Evolutionary conservation across 208 protist species (phyloP), one percentile per base, ranked within the genome.

Genomic region (Acanthamoeba polyphaga): DNA sequence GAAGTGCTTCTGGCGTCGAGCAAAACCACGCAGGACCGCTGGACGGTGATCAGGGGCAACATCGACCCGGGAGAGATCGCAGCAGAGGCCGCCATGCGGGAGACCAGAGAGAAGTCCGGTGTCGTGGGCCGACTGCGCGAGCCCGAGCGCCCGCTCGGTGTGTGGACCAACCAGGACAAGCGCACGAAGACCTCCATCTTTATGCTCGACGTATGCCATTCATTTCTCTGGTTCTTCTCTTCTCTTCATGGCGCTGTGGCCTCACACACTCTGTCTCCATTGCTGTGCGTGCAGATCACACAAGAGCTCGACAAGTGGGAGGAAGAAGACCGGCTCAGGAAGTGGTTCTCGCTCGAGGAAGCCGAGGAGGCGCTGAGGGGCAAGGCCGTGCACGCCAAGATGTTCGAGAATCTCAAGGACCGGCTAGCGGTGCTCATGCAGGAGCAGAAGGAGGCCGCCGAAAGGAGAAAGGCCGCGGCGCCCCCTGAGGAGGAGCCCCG

Each of bases 151-250:
- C 87, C 87, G 34, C 62, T 92, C 12, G 87, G 87, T 24, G 87
- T 92, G 2, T 92, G 87, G 87, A 76, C 64, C 22, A 68, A 92
- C 38, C 87, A 68, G 62, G 87, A 92, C 15, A 76, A 76, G 38
- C n/a, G 43, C n/a, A 92, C 87, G 12, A 92, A 92, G 62, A 92
- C 87, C 22, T 92, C 87, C 6, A 17, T 92, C 53, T 92, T 92
- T 43, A 68, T 92, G 24, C 87, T 92, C 32, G 87, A 92, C 38
- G 87, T 92, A 92, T 27, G 87, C 66, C 43, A 32, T 46, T 55
- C 22, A 17, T 22, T 38, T 49, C 15, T 53, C 46, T 53, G 32
- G 10, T n/a, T 3, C 10, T 58, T 43, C 17, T 22, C 3, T n/a
- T 15, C 10, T 58, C 78, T 32, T n/a, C 29, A 43, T 85, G 27